phyloP scores from a whole-genome alignment of 2,329 filamentous ascomycete species.

The Dothideomycetes sp. region DNA sequence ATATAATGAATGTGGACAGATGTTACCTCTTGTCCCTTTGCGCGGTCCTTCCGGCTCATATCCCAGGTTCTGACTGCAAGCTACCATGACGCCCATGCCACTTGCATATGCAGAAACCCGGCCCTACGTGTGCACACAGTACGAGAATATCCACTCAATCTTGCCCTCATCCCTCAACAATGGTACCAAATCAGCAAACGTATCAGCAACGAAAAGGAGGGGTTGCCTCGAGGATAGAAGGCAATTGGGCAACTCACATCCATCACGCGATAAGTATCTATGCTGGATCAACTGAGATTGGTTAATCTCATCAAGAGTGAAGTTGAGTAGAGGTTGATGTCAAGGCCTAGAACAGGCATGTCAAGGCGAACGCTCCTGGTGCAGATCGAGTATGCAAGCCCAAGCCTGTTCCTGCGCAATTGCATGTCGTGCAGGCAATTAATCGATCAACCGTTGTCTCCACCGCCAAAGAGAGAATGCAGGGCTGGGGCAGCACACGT shows the following conservation, averaged over 20 bases:
- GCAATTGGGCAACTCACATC: too few relatives aligned
- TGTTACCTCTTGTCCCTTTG: conserved; percentile 9
- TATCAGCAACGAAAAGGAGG: not conserved
- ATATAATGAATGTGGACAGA: conserved; percentile 6
- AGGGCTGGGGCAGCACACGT: too few relatives aligned
- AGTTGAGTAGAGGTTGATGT: too few relatives aligned
- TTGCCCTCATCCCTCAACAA: not conserved
- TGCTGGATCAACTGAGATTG: conserved; percentile 4
- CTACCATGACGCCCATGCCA: conserved; percentile 5
- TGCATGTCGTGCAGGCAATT: conserved; percentile 12
- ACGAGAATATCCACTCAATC: not conserved
- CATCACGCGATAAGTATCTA: too few relatives aligned
- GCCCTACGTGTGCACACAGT: too few relatives aligned
- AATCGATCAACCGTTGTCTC: too few relatives aligned
- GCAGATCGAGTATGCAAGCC: conserved; percentile 11
- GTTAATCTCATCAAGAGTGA: not conserved
- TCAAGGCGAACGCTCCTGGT: conserved; percentile 8
- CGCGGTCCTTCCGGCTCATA: conserved; percentile 4
- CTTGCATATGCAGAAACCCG: conserved; percentile 12
- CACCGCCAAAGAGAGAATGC: too few relatives aligned
- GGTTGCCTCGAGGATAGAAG: not conserved
- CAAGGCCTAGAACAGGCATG: not conserved
- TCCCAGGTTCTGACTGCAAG: conserved; percentile 9
- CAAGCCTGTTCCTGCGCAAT: conserved; percentile 6
- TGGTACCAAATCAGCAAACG: not conserved